Percentiles rank a stretch among this genome's conserved stretches.
Evolutionary conservation across 495 filamentous ascomycete species (phyloP).

Genomic region (Podospora appendiculata): DNA sequence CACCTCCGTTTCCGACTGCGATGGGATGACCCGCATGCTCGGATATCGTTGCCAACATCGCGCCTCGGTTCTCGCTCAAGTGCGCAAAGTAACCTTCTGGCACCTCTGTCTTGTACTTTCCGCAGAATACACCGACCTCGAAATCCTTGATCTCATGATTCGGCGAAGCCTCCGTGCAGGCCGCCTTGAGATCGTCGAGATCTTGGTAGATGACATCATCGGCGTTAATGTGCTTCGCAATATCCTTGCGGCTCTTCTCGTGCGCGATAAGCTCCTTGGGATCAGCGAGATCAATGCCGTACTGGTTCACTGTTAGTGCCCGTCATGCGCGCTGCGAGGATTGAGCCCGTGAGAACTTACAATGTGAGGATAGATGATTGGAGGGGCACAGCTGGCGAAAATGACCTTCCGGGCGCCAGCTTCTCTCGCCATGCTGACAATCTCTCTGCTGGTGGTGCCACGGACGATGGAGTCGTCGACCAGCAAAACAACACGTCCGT

Average conservation of each 20-base stretch:
- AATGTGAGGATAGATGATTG: slow-evolving; percentile 59
- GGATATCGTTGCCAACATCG: slow-evolving; percentile 38
- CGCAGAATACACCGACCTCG: slow-evolving; percentile 95
- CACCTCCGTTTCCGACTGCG: not conserved
- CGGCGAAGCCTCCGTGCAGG: slow-evolving; percentile 66
- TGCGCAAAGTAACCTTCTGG: slow-evolving; percentile 80
- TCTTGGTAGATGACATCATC: slow-evolving; percentile 88
- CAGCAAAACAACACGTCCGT: slow-evolving; percentile 72
- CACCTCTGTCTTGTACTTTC: slow-evolving; percentile 80
- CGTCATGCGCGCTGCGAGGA: not conserved
- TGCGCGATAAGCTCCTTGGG: slow-evolving; percentile 79
- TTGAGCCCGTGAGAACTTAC: slow-evolving; percentile 6
- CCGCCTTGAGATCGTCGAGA: slow-evolving; percentile 71
- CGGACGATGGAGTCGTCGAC: slow-evolving; percentile 93
- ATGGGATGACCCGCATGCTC: not conserved
- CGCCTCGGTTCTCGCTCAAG: slow-evolving; percentile 65
- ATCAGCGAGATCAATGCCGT: slow-evolving; percentile 87
- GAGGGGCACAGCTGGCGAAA: slow-evolving; percentile 82
- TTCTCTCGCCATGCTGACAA: slow-evolving; percentile 88
- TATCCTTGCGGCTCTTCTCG: slow-evolving; percentile 56
- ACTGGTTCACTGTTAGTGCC: slow-evolving; percentile 24
- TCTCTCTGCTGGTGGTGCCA: slow-evolving; percentile 86
- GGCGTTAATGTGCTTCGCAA: slow-evolving; percentile 80
- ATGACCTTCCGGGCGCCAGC: slow-evolving; percentile 86
- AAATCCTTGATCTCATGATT: slow-evolving; percentile 53